A percentile compares a stretch with the other conserved stretches of the same genome.
phyloP scores from a whole-genome alignment of 805 yeast species.

The Vanderwaltozyma verrucispora region DNA sequence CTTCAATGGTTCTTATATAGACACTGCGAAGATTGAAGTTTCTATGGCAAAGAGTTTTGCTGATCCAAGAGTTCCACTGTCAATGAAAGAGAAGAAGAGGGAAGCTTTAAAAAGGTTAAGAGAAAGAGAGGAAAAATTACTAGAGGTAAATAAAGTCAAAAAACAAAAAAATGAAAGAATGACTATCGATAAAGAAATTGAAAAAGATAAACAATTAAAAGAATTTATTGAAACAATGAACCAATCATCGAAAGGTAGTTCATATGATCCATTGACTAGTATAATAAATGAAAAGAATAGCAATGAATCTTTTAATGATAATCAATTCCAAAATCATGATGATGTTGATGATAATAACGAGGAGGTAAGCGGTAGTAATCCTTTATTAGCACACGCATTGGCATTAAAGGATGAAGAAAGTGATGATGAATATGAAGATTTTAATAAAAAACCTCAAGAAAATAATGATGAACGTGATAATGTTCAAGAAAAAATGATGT shows the following conservation, averaged over 20 bases:
- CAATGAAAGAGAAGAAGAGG: slow-evolving; percentile 43
- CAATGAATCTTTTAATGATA: no score
- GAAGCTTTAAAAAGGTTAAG: slow-evolving; percentile 39
- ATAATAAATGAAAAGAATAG: no score
- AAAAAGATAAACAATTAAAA: slow-evolving; percentile 51
- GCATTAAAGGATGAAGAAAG: slow-evolving; percentile 32
- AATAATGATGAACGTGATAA: slow-evolving; percentile 22
- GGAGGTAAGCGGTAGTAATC: slow-evolving; percentile 22
- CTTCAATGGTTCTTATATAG: slow-evolving; percentile 70
- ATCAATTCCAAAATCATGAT: no score
- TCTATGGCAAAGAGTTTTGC: slow-evolving; percentile 75
- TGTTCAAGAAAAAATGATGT: slow-evolving; percentile 43
- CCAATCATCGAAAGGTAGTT: slow-evolving; percentile 55
- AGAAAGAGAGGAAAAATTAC: slow-evolving; percentile 39
- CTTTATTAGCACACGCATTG: slow-evolving; percentile 32
- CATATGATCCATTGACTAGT: slow-evolving; percentile 45
- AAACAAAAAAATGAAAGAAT: slow-evolving; percentile 20
- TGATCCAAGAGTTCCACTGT: slow-evolving; percentile 70
- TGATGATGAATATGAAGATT: slow-evolving; percentile 36
- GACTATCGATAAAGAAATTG: slow-evolving; percentile 50
- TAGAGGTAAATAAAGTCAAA: slow-evolving; percentile 33
- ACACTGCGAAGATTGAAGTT: slow-evolving; percentile 72
- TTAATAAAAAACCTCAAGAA: slow-evolving; percentile 13
- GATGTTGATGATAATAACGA: slow-evolving; percentile 28
- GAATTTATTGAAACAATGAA: slow-evolving; percentile 81